Conservation (phyloP, 306 rosid genomes). For the Cucurbita pepo region DNA sequence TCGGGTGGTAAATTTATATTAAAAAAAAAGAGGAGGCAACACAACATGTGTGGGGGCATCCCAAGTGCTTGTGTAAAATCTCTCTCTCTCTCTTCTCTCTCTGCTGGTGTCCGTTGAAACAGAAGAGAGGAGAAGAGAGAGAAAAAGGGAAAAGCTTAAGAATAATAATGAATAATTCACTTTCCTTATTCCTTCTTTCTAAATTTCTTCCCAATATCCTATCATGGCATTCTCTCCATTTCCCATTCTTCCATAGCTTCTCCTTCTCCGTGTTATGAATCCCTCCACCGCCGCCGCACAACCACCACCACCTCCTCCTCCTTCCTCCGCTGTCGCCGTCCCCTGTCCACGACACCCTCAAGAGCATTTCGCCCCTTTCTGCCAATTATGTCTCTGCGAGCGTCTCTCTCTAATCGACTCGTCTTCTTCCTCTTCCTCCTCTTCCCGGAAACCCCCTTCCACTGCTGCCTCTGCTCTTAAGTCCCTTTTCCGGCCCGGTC, state of each 20-base stretch:
- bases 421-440: constrained; percentile 22
- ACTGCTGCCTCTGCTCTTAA: constrained; percentile 81
- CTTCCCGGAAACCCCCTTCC: constrained; percentile 43
- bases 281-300: constrained; percentile 28
- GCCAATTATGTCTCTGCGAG: constrained; percentile 98
- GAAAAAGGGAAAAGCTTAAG: neutral
- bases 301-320: constrained; percentile 19
- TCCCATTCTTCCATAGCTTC: constrained; percentile 9
- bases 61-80: neutral
- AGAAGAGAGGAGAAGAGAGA: constrained; percentile 22
- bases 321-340: constrained; percentile 37
- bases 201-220: constrained; percentile 17
- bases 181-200: constrained; percentile 2
- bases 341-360: constrained; percentile 73
- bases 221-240: constrained; percentile 32
- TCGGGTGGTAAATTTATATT: no score
- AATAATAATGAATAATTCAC: neutral
- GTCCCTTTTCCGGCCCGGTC: constrained; percentile 53
- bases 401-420: constrained; percentile 86
- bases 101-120: constrained; percentile 43
- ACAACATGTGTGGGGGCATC: constrained; percentile 18
- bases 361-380: constrained; percentile 74
- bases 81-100: neutral
- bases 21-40: neutral
- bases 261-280: constrained; percentile 61